These are phyloP conservation scores for Sabuloglossum arenarium DNA, from an alignment of 495 filamentous ascomycete genomes.

Conservation along the genomic window DNA sequence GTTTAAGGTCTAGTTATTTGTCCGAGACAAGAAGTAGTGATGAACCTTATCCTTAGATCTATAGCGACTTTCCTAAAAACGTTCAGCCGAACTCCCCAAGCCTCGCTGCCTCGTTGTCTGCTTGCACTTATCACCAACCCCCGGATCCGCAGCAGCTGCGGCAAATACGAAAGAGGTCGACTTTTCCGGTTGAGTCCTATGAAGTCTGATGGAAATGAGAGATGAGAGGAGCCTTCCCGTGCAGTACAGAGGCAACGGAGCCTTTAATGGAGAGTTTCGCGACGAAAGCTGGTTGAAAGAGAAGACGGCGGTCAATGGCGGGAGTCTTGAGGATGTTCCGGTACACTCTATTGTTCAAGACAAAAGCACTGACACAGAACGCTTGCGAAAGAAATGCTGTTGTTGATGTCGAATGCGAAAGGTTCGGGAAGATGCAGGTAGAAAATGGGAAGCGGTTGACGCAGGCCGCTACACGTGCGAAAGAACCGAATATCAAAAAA, in stretches of 20 bases:
- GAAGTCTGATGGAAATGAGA: background rate
- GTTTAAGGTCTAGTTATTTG: background rate
- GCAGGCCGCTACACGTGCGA: background rate
- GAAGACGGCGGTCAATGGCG: conserved; percentile 9
- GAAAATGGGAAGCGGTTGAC: background rate
- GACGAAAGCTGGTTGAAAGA: conserved; percentile 5
- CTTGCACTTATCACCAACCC: background rate
- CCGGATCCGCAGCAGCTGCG: background rate
- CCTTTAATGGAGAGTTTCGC: background rate
- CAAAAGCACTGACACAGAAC: conserved; percentile 10
- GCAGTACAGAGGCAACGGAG: background rate
- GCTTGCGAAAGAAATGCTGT: background rate
- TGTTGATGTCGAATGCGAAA: conserved; percentile 3
- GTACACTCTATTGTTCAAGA: conserved; percentile 9
- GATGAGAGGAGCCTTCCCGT: background rate
- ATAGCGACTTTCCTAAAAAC: no score
- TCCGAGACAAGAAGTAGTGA: background rate
- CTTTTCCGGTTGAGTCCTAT: background rate
- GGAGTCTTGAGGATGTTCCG: conserved; percentile 8
- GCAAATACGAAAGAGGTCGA: background rate
- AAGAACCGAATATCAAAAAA: background rate
- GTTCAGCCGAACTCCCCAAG: background rate
- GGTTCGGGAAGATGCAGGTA: conserved; percentile 15
- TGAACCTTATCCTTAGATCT: background rate
- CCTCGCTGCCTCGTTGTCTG: background rate